phyloP scores from a whole-genome alignment of 306 rosid genomes.

The Quercus aquifolioides region DNA sequence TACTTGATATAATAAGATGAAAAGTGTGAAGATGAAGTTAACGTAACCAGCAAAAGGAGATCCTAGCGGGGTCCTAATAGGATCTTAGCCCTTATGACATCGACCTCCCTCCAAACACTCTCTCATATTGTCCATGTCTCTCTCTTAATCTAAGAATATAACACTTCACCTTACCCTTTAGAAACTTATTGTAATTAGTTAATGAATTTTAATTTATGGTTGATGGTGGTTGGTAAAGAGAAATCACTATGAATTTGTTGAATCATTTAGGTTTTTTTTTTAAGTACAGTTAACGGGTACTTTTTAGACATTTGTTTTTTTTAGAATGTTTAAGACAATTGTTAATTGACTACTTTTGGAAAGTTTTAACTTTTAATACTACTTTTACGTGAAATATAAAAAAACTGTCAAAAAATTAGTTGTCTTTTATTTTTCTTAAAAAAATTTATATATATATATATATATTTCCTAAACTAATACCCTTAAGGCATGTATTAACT shows the following conservation, averaged over 20 bases:
- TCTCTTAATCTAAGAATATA: constrained; percentile 24
- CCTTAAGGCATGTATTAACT: not conserved
- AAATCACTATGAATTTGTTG: constrained; percentile 21
- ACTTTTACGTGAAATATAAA: no score
- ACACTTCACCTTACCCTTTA: constrained; percentile 27
- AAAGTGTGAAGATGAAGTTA: constrained; percentile 16
- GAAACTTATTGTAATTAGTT: constrained; percentile 12
- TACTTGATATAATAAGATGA: not conserved
- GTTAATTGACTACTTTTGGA: no score
- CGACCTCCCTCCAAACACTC: constrained; percentile 51
- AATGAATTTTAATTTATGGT: constrained; percentile 22
- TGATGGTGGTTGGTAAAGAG: constrained; percentile 46
- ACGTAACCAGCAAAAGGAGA: constrained; percentile 64
- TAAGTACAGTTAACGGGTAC: no score
- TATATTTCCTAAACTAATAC: no score
- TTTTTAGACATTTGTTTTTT: no score
- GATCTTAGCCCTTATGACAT: constrained; percentile 55
- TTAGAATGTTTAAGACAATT: no score
- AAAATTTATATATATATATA: no score
- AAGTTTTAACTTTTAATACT: no score
- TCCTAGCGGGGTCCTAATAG: constrained; percentile 58
- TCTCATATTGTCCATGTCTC: not conserved
- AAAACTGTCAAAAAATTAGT: no score
- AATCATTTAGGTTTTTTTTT: not conserved
- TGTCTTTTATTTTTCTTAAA: no score